phyloP scores from a whole-genome alignment of 768 basidiomycete genomes.

The Leucogyrophana mollusca region DNA sequence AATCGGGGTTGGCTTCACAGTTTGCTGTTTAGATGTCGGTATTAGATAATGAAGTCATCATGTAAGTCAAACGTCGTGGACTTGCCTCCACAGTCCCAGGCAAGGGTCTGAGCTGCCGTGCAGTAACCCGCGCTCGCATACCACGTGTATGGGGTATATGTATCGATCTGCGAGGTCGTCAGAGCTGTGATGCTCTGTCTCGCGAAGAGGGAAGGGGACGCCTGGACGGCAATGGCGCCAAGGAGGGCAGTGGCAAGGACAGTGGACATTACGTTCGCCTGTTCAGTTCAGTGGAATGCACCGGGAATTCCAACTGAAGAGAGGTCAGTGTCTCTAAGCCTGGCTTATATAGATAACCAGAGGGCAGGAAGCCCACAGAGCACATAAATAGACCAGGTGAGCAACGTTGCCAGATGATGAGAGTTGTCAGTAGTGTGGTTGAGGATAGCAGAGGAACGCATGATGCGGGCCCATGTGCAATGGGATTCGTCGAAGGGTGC shows the following conservation, averaged over 20 bases:
- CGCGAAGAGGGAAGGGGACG: slow-evolving; percentile 24
- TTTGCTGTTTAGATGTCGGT: slow-evolving; percentile 28
- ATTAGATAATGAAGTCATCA: background rate
- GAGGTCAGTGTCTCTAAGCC: background rate
- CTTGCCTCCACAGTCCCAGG: slow-evolving; percentile 50
- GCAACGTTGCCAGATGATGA: background rate
- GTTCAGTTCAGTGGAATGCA: background rate
- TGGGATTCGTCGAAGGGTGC: background rate
- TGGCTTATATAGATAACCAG: background rate
- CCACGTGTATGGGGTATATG: slow-evolving; percentile 43
- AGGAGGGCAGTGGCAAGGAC: slow-evolving; percentile 16
- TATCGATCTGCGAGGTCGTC: slow-evolving; percentile 32
- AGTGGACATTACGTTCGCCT: slow-evolving; percentile 21
- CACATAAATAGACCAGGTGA: background rate
- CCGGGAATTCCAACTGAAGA: slow-evolving; percentile 1
- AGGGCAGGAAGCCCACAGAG: background rate
- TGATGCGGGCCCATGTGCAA: no score
- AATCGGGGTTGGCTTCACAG: slow-evolving; percentile 45
- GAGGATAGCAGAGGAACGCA: no score
- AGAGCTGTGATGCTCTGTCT: slow-evolving; percentile 35
- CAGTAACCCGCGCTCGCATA: slow-evolving; percentile 50
- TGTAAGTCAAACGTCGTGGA: background rate
- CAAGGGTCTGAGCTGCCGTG: slow-evolving; percentile 31
- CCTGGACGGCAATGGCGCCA: slow-evolving; percentile 8
- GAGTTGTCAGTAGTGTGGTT: no score